Evolutionary conservation across 352 stramenopile genomes (phyloP).

Genomic region (Phytophthora agathidicida): DNA sequence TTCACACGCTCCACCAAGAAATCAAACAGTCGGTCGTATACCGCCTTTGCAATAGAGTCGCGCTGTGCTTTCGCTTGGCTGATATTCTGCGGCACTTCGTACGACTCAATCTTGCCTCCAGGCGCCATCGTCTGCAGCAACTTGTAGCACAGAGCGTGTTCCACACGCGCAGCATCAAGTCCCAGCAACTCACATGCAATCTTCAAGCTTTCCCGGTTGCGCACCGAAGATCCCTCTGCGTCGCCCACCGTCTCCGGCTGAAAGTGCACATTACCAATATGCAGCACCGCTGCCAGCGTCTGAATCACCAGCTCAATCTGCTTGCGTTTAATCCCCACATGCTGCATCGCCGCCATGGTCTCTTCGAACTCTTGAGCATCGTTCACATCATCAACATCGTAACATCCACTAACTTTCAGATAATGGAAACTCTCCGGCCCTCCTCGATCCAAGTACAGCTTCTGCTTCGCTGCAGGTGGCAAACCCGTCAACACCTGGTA

Average conservation of each 20-base stretch:
- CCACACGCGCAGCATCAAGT: constrained; percentile 61
- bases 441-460: constrained; percentile 74
- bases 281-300: constrained; percentile 77
- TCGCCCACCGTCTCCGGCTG: constrained; percentile 64
- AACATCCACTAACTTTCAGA: constrained; percentile 89
- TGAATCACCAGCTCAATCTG: constrained; percentile 91
- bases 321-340: constrained; percentile 89
- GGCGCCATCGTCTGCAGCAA: constrained; percentile 88
- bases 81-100: constrained; percentile 86
- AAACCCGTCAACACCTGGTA: constrained; percentile 91
- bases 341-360: constrained; percentile 88
- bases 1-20: constrained; percentile 96
- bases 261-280: constrained; percentile 84
- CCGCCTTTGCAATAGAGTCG: constrained; percentile 96
- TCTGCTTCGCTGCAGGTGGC: constrained; percentile 57
- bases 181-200: constrained; percentile 74
- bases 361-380: constrained; percentile 91
- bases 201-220: constrained; percentile 57
- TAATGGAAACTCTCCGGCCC: constrained; percentile 87
- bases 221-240: constrained; percentile 69
- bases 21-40: constrained; percentile 97
- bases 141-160: constrained; percentile 85
- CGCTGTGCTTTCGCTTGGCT: constrained; percentile 91
- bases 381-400: constrained; percentile 90
- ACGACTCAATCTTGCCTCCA: constrained; percentile 83